Conservation (phyloP, 176 grass and related monocot species). For the Zoysia japonica region DNA sequence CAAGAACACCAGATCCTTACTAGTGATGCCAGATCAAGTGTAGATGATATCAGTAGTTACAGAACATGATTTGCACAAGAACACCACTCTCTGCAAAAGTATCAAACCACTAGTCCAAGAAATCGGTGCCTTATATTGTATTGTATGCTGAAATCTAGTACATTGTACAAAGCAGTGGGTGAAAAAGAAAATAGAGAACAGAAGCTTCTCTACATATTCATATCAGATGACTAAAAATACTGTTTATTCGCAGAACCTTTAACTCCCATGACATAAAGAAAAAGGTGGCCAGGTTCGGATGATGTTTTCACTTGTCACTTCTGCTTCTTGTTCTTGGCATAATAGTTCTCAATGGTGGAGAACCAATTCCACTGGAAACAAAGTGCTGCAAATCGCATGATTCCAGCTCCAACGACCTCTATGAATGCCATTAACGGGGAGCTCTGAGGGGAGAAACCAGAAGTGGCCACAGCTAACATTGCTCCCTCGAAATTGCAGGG, state of each 20-base stretch:
- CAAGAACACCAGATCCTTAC: too few relatives aligned
- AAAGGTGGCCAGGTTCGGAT: neutral
- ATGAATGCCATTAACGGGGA: slow-evolving; percentile 57
- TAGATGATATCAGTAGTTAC: neutral
- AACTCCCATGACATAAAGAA: neutral
- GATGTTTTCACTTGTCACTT: slow-evolving; percentile 15
- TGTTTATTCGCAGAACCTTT: slow-evolving; percentile 4
- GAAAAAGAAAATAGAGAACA: neutral
- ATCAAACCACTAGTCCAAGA: neutral
- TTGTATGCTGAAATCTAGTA: neutral
- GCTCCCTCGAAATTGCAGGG: slow-evolving; percentile 91
- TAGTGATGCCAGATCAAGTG: neutral
- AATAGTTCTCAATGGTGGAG: slow-evolving; percentile 64
- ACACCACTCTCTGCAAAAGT: neutral
- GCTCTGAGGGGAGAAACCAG: slow-evolving; percentile 83
- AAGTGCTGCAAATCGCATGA: slow-evolving; percentile 74
- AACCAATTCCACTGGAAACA: slow-evolving; percentile 94
- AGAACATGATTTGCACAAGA: neutral
- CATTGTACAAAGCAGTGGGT: neutral
- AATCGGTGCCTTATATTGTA: neutral
- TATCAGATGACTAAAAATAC: neutral
- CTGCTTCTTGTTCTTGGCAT: slow-evolving; percentile 55
- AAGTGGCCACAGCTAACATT: slow-evolving; percentile 84
- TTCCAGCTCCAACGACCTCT: slow-evolving; percentile 68
- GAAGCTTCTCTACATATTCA: too few relatives aligned